Evolutionary conservation across 306 rosid species (phyloP).

Genomic region (Quercus gilva): DNA sequence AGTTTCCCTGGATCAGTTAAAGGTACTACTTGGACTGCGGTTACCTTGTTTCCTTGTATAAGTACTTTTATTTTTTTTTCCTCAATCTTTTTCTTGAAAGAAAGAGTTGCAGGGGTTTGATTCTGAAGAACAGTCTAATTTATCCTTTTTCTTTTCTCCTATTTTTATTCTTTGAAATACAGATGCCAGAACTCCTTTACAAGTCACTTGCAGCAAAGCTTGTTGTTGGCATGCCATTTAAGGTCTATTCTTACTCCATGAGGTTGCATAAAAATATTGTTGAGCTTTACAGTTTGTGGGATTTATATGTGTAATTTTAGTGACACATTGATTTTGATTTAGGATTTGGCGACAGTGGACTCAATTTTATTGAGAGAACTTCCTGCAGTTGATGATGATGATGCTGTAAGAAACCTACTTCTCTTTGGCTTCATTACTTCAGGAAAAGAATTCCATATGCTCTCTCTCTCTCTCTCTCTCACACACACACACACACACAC

Average conservation of each 20-base stretch:
- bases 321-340: slow-evolving; percentile 29
- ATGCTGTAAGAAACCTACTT: slow-evolving; percentile 65
- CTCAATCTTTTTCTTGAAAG: background rate
- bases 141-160: slow-evolving; percentile 3
- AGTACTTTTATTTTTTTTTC: background rate
- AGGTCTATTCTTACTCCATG: slow-evolving; percentile 47
- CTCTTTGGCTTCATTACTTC: slow-evolving; percentile 19
- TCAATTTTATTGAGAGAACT: slow-evolving; percentile 87
- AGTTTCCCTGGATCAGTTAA: slow-evolving; percentile 77
- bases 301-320: slow-evolving; percentile 18
- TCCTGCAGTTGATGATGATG: slow-evolving; percentile 71
- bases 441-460: slow-evolving; percentile 5
- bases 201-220: slow-evolving; percentile 90
- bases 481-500: background rate
- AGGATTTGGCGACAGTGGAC: slow-evolving; percentile 99
- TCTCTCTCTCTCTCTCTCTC: background rate
- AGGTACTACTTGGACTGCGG: slow-evolving; percentile 45
- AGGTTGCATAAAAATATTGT: slow-evolving; percentile 9
- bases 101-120: background rate
- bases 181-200: slow-evolving; percentile 89
- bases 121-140: background rate
- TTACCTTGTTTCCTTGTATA: slow-evolving; percentile 16
- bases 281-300: slow-evolving; percentile 14
- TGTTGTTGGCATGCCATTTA: slow-evolving; percentile 94
- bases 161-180: slow-evolving; percentile 17